These are phyloP conservation scores for Boletus semigastroideus DNA, from an alignment of 1,284 basidiomycete species.

Conservation along the genomic window DNA sequence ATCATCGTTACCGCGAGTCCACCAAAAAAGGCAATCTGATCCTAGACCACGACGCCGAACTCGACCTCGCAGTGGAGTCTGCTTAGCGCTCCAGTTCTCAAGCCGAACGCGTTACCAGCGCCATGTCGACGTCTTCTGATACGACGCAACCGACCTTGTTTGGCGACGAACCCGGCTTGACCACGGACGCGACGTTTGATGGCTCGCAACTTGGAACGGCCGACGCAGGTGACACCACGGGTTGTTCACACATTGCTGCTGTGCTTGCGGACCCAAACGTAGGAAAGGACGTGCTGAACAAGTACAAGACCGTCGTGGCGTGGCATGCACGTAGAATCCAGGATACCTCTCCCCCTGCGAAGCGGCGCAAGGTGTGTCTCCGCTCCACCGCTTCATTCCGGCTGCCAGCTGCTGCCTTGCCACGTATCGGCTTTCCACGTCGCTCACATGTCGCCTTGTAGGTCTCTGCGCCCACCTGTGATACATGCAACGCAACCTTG, in stretches of 20 bases:
- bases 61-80: too few species aligned
- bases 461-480: constrained; percentile 58
- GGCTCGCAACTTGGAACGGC: constrained; percentile 1
- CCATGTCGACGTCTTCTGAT: constrained; percentile 34
- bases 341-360: constrained; percentile 36
- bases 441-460: constrained; percentile 9
- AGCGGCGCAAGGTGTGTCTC: constrained; percentile 43
- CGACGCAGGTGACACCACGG: constrained; percentile 10
- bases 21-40: constrained; percentile 17
- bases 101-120: not conserved
- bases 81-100: not conserved
- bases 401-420: not conserved
- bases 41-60: not conserved
- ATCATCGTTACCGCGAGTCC: not conserved
- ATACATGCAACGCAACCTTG: constrained; percentile 57
- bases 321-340: constrained; percentile 41
- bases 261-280: constrained; percentile 31
- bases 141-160: constrained; percentile 30
- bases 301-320: constrained; percentile 39
- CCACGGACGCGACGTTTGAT: constrained; percentile 13
- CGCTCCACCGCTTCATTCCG: not conserved
- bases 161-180: constrained; percentile 23
- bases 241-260: constrained; percentile 23
- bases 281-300: constrained; percentile 29
- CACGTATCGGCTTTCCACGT: not conserved